Base-by-base conservation (phyloP, 805 yeast genomes). In the Naumovozyma dairenensis region DNA sequence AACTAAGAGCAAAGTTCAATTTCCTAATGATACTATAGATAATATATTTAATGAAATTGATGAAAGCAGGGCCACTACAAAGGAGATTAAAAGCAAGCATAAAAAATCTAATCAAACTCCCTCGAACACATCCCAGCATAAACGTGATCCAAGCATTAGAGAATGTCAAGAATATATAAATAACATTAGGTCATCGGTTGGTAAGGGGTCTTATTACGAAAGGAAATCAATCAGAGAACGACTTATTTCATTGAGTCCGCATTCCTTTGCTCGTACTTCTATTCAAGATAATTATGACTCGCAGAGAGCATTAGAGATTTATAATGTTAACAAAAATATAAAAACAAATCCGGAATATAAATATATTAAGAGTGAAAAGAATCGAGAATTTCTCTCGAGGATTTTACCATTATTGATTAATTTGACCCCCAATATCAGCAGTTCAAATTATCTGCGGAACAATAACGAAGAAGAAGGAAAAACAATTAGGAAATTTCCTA, bases 171-270 rank as follows among this genome's bases (percentile, higher is more conserved):
- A n/a, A n/a, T n/a, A n/a, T n/a, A n/a, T n/a, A n/a, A n/a, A n/a
- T n/a, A n/a, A n/a, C n/a, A n/a, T n/a, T n/a, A n/a, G n/a, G n/a
- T n/a, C n/a, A n/a, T 28, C 41, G 6, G 49, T 59, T 2, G 63
- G 62, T 3, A 46, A 40, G 17, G 59, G 55, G 4, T 59, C 63
- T 2, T 33, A 36, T 12, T 54, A 45, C 32, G 55, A 59, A 22
- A 45, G 51, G 26, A 48, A 42, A 15, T 33, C 32, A 1, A 53
- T 53, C 4, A 51, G 48, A 33, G 53, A 49, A 24, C 51, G 51
- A 28, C 38, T 60, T 14, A 44, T 48, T 22, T 52, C 63, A 5
- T 37, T 57, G 30, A 46, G 46, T 4, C 9, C 43, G 12, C 45
- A 48, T 10, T 37, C 38, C 7, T 46, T 58, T 21, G 43, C 42